A percentile compares a stretch with the other conserved stretches of the same genome.
phyloP scores from a whole-genome alignment of 129 eudicot species.

The Scalesia atractyloides region DNA sequence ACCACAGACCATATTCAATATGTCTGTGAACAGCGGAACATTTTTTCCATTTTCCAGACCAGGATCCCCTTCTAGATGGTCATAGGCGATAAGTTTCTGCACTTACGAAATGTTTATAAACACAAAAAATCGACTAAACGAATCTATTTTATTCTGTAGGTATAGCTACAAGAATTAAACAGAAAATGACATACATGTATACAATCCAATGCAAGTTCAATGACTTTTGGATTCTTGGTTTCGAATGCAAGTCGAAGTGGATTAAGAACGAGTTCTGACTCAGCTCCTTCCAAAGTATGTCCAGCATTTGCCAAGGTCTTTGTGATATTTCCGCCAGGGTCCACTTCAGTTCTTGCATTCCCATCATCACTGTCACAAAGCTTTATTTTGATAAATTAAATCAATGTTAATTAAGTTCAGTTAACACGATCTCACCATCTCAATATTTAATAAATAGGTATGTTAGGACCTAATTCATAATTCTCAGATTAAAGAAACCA shows the following conservation, averaged over 20 bases:
- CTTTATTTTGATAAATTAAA: slow-evolving; percentile 34
- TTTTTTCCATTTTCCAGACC: slow-evolving; percentile 83
- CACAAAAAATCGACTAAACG: neutral
- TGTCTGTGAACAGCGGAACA: slow-evolving; percentile 53
- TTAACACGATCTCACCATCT: slow-evolving; percentile 17
- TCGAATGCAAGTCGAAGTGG: slow-evolving; percentile 95
- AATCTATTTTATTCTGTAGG: neutral
- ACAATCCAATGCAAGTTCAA: slow-evolving; percentile 95
- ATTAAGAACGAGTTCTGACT: slow-evolving; percentile 74
- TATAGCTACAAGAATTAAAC: slow-evolving; percentile 14
- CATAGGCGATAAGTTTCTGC: slow-evolving; percentile 96
- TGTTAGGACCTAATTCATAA: slow-evolving; percentile 6
- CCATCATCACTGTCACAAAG: slow-evolving; percentile 53
- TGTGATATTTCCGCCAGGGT: slow-evolving; percentile 45
- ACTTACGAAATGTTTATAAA: slow-evolving; percentile 21
- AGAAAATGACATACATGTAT: slow-evolving; percentile 68
- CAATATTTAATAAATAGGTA: slow-evolving; percentile 22
- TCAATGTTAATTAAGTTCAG: slow-evolving; percentile 22
- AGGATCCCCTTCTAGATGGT: slow-evolving; percentile 94
- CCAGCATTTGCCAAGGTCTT: slow-evolving; percentile 78
- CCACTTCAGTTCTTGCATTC: slow-evolving; percentile 40
- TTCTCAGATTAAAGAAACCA: neutral
- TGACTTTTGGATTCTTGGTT: slow-evolving; percentile 70
- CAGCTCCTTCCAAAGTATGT: slow-evolving; percentile 62
- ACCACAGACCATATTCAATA: slow-evolving; percentile 77